Conservation (phyloP, 148 eudicot species). For the Vaccinium vitisidaea region DNA sequence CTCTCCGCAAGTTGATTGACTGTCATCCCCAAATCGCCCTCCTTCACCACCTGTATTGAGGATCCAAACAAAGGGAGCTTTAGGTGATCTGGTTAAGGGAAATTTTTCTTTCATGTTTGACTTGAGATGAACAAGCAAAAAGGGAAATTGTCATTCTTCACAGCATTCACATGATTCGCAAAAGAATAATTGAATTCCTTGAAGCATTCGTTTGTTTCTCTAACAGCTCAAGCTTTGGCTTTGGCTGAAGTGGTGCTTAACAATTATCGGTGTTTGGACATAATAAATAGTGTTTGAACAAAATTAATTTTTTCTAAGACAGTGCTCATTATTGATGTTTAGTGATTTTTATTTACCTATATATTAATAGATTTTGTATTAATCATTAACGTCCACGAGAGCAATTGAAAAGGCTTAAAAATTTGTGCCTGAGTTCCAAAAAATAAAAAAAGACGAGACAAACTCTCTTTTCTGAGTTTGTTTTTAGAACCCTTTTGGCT, state of each 20-base stretch:
- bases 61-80: background rate
- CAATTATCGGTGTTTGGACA: background rate
- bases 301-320: too few species aligned
- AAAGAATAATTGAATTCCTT: background rate
- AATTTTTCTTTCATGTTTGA: background rate
- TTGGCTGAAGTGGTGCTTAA: background rate
- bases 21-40: conserved; percentile 24
- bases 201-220: background rate
- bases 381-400: background rate
- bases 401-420: background rate
- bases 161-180: background rate
- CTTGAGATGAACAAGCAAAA: background rate
- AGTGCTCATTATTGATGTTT: too few species aligned
- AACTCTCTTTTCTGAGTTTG: background rate
- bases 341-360: background rate
- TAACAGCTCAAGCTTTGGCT: background rate
- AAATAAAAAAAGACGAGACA: background rate
- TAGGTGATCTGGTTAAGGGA: background rate
- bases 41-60: conserved; percentile 26
- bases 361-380: background rate
- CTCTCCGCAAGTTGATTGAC: conserved; percentile 34
- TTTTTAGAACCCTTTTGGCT: background rate
- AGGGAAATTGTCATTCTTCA: background rate
- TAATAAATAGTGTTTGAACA: background rate
- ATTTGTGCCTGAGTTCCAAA: background rate